Evolutionary conservation across 805 yeast species (phyloP).

Genomic region (Aciculoconidium aculeatum): DNA sequence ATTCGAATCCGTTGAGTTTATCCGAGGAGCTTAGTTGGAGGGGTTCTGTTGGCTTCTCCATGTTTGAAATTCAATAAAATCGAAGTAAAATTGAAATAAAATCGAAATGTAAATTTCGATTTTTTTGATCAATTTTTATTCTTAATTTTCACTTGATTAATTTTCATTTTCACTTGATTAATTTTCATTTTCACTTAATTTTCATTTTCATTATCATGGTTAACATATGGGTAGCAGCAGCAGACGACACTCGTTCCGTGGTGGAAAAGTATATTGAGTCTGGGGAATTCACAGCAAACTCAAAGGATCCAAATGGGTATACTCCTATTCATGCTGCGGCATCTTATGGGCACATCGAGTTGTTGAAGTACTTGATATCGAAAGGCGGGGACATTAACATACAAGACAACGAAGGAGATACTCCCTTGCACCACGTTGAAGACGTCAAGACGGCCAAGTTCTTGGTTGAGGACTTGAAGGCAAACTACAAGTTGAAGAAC

Average conservation of each 20-base stretch:
- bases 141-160: too few relatives aligned
- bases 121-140: too few relatives aligned
- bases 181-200: not conserved
- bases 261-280: constrained; percentile 53
- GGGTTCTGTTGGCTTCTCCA: too few relatives aligned
- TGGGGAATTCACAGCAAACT: constrained; percentile 56
- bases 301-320: constrained; percentile 88
- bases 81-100: too few relatives aligned
- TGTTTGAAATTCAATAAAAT: too few relatives aligned
- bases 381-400: constrained; percentile 77
- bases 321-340: constrained; percentile 98
- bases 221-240: constrained; percentile 93
- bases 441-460: constrained; percentile 56
- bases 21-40: constrained; percentile 14
- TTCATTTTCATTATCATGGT: not conserved
- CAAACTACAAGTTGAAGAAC: constrained; percentile 60
- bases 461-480: constrained; percentile 62
- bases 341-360: constrained; percentile 75
- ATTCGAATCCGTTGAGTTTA: constrained; percentile 52
- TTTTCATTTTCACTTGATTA: too few relatives aligned
- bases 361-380: constrained; percentile 47
- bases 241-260: constrained; percentile 63
- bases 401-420: constrained; percentile 85
- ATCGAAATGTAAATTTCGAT: too few relatives aligned
- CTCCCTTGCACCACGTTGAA: constrained; percentile 91